Evolutionary conservation across 371 early-diverging fungal genomes (phyloP).

Genomic region (Apophysomyces ossiformis): DNA sequence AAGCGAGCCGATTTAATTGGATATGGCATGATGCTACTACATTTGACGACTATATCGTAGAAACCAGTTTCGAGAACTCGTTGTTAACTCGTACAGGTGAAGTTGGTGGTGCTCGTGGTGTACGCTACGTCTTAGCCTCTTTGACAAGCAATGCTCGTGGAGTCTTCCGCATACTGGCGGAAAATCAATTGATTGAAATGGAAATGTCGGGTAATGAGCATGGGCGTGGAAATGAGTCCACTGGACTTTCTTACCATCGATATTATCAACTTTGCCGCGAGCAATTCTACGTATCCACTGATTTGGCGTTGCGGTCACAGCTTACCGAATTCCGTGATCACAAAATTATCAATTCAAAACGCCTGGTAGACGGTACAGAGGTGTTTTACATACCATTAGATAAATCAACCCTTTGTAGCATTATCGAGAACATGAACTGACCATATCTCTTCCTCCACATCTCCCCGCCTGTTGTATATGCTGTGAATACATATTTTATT

Average conservation of each 20-base stretch:
- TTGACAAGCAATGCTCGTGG: conserved; percentile 83
- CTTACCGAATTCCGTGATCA: conserved; percentile 94
- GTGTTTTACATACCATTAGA: conserved; percentile 83
- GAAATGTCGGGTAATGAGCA: conserved; percentile 44
- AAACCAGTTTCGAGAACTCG: conserved; percentile 84
- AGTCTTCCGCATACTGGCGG: conserved; percentile 76
- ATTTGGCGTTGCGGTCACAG: conserved; percentile 81
- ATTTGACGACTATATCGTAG: conserved; percentile 77
- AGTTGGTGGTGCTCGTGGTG: conserved; percentile 67
- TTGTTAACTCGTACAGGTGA: conserved; percentile 64
- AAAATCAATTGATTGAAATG: conserved; percentile 72
- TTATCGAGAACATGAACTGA: conserved; percentile 63
- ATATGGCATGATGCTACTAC: conserved; percentile 92
- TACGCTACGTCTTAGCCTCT: conserved; percentile 82
- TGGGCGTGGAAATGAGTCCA: conserved; percentile 39
- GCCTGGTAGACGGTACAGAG: conserved; percentile 77
- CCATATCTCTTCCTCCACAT: conserved; percentile 3
- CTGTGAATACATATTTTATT: neutral
- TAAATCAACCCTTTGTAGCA: conserved; percentile 56
- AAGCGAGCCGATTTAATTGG: conserved; percentile 75
- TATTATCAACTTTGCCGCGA: conserved; percentile 80
- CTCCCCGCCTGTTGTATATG: neutral
- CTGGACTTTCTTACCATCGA: conserved; percentile 65
- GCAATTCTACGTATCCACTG: conserved; percentile 81
- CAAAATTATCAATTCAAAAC: conserved; percentile 73